Evolutionary conservation across 179 eudicot genomes (phyloP).

Genomic region (Beta macrorhiza): DNA sequence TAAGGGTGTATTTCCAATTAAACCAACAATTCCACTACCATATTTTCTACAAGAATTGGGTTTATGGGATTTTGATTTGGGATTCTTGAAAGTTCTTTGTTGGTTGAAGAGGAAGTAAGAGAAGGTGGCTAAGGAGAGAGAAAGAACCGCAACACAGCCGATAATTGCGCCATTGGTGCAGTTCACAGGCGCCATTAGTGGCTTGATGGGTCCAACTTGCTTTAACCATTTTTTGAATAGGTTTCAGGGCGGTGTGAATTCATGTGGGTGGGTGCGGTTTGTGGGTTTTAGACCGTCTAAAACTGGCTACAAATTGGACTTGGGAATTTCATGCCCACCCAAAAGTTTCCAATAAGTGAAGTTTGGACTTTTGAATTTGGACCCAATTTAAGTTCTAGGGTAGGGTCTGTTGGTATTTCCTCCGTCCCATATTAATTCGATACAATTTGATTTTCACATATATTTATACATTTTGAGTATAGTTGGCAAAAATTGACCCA

Average conservation of each 20-base stretch:
- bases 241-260: neutral
- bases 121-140: conserved; percentile 49
- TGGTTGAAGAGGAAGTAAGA: conserved; percentile 45
- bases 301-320: too few species aligned
- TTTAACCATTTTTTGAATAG: neutral
- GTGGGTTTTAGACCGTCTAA: neutral
- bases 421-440: too few species aligned
- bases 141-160: conserved; percentile 29
- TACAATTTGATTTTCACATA: too few species aligned
- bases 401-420: neutral
- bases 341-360: neutral
- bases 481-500: too few species aligned
- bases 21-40: conserved; percentile 57
- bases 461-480: too few species aligned
- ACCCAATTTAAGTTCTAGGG: neutral
- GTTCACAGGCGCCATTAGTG: conserved; percentile 40
- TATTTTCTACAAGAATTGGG: conserved; percentile 25
- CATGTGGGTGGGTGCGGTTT: neutral
- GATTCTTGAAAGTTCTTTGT: conserved; percentile 24
- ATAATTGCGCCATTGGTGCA: conserved; percentile 38
- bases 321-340: neutral
- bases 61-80: conserved; percentile 26
- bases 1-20: conserved; percentile 91
- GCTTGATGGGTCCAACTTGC: conserved; percentile 15
- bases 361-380: neutral